Evolutionary conservation across 805 yeast genomes (phyloP), one percentile per base, ranked within the genome.

Genomic region (Wickerhamomyces subpelliculosus): DNA sequence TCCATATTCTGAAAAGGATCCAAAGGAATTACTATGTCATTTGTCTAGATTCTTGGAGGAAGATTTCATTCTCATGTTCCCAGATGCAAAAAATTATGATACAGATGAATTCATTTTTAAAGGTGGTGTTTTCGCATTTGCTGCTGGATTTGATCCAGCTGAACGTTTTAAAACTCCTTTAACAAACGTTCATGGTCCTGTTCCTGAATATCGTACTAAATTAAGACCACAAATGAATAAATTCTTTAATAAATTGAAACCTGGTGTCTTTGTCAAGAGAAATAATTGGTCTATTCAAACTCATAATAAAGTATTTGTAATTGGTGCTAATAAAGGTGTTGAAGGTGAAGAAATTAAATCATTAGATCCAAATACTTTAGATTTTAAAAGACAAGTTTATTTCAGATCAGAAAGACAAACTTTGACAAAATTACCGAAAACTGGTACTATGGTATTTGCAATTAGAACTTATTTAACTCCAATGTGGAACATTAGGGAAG

Each of bases 281-380:
- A 69, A 68, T 47, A 84, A 84, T 44, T 84, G 88, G 85, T 67
- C 81, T 0, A 58, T 84, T 19, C 93, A 84, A 52, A 67, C 78
- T 1, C 84, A 79, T 49, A 62, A 67, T 34, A 63, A 60, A 30
- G 46, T 74, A n/a, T 67, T 65, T 41, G 71, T 72, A 2, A 69
- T 75, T 33, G 51, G 57, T 13, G 70, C 67, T 8, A 78, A 75
- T 39, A 57, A 57, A 45, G 64, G 56, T 21, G 37, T 39, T n/a
- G 60, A 52, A 35, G 55, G 45, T 28, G 59, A 55, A 32, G 54
- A 46, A 30, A 51, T 54, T 5, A 50, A 55, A 11, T 47, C 65
- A 2, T 47, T 53, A 16, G 66, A 65, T n/a, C 61, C 63, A 6
- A 57, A 46, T 7, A 50, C 43, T 4, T 35, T 64, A 18, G 57